phyloP scores from a whole-genome alignment of 139 green algal genomes.

The Pleodorina starrii region DNA sequence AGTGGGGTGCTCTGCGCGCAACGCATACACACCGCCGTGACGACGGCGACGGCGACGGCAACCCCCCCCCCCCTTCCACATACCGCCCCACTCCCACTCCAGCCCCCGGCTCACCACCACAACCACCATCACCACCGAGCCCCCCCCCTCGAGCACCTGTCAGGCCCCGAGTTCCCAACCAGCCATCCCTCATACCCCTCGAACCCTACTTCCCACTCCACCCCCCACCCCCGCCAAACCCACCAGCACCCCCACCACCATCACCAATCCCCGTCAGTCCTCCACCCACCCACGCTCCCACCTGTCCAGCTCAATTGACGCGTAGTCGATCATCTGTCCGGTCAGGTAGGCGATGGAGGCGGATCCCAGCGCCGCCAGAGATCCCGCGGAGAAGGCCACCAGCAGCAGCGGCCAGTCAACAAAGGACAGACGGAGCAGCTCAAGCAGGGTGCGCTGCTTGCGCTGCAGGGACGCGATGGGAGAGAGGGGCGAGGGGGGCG shows the following conservation, averaged over 20 bases:
- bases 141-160: no score
- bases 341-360: conserved; percentile 87
- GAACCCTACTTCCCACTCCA: not conserved
- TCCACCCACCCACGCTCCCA: conserved; percentile 1
- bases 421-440: conserved; percentile 67
- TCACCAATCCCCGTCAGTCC: no score
- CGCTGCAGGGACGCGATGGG: not conserved
- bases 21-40: no score
- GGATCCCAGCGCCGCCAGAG: conserved; percentile 71
- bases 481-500: not conserved
- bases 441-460: conserved; percentile 59
- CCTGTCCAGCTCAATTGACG: conserved; percentile 79
- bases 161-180: no score
- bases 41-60: no score
- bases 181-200: no score
- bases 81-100: no score
- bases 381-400: conserved; percentile 73
- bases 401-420: conserved; percentile 71
- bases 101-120: no score
- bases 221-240: no score
- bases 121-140: no score
- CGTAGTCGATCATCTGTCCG: conserved; percentile 85
- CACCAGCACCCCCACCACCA: not conserved
- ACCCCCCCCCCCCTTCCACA: no score
- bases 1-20: no score